Evolutionary conservation across 495 filamentous ascomycete species (phyloP).

Genomic region (Neurospora sublineolata): DNA sequence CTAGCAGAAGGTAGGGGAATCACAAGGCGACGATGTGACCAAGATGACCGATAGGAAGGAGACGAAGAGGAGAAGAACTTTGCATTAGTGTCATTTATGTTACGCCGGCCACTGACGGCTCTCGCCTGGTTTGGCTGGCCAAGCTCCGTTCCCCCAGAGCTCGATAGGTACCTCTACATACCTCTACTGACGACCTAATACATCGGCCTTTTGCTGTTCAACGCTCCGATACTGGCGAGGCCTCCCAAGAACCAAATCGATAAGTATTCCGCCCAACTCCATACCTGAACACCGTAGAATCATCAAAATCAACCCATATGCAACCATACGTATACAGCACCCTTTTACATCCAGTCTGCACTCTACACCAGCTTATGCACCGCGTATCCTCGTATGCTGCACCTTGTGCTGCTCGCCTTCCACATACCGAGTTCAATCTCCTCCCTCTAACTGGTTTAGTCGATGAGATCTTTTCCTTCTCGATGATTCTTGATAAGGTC

Average conservation of each 20-base stretch:
- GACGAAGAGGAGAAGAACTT: not conserved
- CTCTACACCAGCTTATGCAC: not conserved
- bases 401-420: not conserved
- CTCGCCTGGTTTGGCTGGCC: not conserved
- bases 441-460: not conserved
- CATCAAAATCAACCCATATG: not conserved
- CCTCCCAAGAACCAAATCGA: not conserved
- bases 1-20: not conserved
- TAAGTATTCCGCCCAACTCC: not conserved
- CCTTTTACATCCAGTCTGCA: not conserved
- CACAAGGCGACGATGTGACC: not conserved
- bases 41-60: not conserved
- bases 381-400: not conserved
- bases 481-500: slow-evolving; percentile 20
- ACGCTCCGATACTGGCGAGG: not conserved
- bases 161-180: no score
- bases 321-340: not conserved
- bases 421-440: not conserved
- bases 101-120: not conserved
- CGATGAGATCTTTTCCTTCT: slow-evolving; percentile 19
- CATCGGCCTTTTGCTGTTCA: not conserved
- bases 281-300: not conserved
- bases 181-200: not conserved
- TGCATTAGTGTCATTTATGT: not conserved
- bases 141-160: not conserved